Base-by-base conservation (phyloP, 1,139 yeast species). In the Wickerhamomyces sp. region DNA sequence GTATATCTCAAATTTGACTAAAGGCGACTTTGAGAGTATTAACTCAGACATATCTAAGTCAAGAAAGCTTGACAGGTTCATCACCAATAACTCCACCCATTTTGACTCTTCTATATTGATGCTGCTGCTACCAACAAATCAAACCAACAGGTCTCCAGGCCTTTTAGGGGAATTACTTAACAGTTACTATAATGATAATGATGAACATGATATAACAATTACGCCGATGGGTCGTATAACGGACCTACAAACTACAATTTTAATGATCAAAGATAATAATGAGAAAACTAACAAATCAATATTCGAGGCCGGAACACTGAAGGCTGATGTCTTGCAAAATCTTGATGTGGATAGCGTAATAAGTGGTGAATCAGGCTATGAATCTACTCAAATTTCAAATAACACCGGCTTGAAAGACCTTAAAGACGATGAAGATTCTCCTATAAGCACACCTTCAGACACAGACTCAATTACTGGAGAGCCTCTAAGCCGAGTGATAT, bases 11-110 rank as follows among this genome's bases (percentile, higher is more conserved):
- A 33, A 45, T 10, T 44, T 51, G 10, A 52, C 48, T 40, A 34
- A 47, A 2, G 55, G 55, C 1, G 47, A 38, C 23, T 51, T 51
- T 38, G 55, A 51, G 39, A 34, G 39, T 38, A 50, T 51, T 9
- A 40, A 45, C 7, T 39, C 39, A 14, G 42, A 48, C 31, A 18
- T 14, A 7, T 6, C 26, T 1, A 45, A 36, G 26, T 36, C 43
- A 6, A 18, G 45, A 5, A 46, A 45, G 4, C 49, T 51, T 7
- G 53, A 51, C 30, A 46, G 48, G 45, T 51, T 51, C 23, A 45
- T 49, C 26, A 41, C 49, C 1, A 40, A 48, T 39, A 39, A 51
- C 41, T 46, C 42, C 6, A 41, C 50, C 8, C 47, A 48, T 32
- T 48, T 40, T 34, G 55, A 50, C 37, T 44, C 52, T 26, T 44